Evolutionary conservation across 1,284 basidiomycete genomes (phyloP).

Genomic region (Singerocomus inundabilis): DNA sequence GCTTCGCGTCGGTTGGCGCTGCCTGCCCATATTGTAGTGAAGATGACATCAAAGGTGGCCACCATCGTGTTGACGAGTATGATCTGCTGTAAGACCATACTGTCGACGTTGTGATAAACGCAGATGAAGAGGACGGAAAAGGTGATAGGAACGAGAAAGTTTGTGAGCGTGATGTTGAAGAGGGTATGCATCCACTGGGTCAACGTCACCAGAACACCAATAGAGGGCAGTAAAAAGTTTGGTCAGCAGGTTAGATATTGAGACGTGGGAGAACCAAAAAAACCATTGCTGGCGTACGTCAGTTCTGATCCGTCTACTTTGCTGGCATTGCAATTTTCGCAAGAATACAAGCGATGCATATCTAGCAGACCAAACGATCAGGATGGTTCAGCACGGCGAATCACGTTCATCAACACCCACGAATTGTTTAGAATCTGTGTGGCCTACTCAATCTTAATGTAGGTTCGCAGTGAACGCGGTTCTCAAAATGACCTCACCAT

Average conservation of each 20-base stretch:
- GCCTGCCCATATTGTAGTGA: constrained; percentile 18
- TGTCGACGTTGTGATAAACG: background rate
- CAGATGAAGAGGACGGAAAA: constrained; percentile 25
- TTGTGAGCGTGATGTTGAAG: constrained; percentile 24
- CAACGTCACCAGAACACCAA: constrained; percentile 15
- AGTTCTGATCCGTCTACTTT: background rate
- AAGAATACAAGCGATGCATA: constrained; percentile 21
- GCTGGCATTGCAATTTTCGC: constrained; percentile 12
- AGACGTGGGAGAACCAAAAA: background rate
- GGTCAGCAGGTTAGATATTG: background rate
- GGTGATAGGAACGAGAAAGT: constrained; percentile 24
- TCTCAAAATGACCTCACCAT: background rate
- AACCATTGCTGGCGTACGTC: constrained; percentile 1
- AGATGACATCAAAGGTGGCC: constrained; percentile 14
- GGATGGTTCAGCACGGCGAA: background rate
- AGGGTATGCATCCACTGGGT: constrained; percentile 16
- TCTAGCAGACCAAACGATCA: constrained; percentile 2
- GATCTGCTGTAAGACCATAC: constrained; percentile 3
- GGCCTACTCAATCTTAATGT: constrained; percentile 32
- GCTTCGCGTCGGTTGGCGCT: constrained; percentile 4
- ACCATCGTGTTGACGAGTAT: constrained; percentile 9
- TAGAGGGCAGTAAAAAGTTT: background rate
- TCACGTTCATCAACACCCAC: constrained; percentile 10
- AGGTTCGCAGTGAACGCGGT: constrained; percentile 12
- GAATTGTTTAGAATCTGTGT: constrained; percentile 30